These are phyloP conservation scores for Rhizopogon sp. DNA, from an alignment of 768 basidiomycete genomes.

Conservation along the genomic window DNA sequence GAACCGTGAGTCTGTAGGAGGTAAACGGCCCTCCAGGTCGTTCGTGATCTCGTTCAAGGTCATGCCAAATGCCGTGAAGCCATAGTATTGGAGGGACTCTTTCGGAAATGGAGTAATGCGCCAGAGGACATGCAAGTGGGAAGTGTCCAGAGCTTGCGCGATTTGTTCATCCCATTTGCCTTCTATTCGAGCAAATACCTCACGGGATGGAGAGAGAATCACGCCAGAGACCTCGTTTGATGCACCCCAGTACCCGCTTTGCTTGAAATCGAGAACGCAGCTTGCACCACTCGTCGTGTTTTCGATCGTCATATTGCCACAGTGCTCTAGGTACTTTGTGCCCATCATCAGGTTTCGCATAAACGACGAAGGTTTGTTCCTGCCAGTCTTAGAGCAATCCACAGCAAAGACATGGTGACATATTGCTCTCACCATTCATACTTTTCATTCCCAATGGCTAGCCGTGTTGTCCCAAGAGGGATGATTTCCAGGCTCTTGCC, in stretches of 20 bases:
- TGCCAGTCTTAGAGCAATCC: conserved; percentile 21
- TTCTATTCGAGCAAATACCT: conserved; percentile 60
- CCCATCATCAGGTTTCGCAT: conserved; percentile 88
- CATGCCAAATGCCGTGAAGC: conserved; percentile 77
- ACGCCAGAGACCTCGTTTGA: conserved; percentile 66
- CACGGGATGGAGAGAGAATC: conserved; percentile 49
- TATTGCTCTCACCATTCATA: conserved; percentile 60
- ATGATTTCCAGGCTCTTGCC: conserved; percentile 90
- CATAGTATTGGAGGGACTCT: conserved; percentile 68
- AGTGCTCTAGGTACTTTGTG: conserved; percentile 85
- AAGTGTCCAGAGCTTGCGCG: conserved; percentile 60
- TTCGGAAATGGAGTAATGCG: conserved; percentile 69
- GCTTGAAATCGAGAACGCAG: conserved; percentile 82
- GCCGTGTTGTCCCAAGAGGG: conserved; percentile 65
- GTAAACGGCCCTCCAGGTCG: conserved; percentile 58
- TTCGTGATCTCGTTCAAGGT: conserved; percentile 76
- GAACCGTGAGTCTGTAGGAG: conserved; percentile 77
- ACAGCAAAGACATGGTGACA: neutral
- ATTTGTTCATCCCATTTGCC: conserved; percentile 89
- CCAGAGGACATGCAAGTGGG: conserved; percentile 75
- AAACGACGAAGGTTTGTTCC: conserved; percentile 86
- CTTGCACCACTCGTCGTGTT: conserved; percentile 50
- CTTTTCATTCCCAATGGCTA: conserved; percentile 61
- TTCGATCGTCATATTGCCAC: conserved; percentile 71
- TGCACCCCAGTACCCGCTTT: conserved; percentile 79